Evolutionary conservation across 352 stramenopile genomes (phyloP), one percentile per base, ranked within the genome.

Genomic region (Pythium folliculosum): DNA sequence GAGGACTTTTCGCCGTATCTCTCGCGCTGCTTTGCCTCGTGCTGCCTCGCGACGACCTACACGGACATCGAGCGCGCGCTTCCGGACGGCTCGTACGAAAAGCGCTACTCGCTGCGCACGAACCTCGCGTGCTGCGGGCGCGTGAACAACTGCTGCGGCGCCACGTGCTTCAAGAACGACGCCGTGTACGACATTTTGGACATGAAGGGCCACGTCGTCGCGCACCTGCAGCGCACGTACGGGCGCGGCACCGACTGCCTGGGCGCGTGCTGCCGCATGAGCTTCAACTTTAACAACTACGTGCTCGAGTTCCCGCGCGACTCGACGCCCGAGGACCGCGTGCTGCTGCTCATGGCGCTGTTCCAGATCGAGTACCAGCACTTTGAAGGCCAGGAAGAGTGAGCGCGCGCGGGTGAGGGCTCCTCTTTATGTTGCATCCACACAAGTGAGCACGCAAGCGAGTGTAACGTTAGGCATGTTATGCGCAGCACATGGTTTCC

Each of bases 121-220:
- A 89, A 88, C 47, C n/a, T 80, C 22, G 64, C 65, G 23, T 91
- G 82, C 67, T 87, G 81, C 44, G 80, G 79, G 22, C 79, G 79
- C 22, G 75, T 84, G 23, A 86, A 90, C 76, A 91, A 89, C 57
- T 90, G 81, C 50, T 91, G 81, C 53, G 81, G 81, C n/a, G 77
- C 69, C 14, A 88, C 81, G 25, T 90, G 81, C 65, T 82, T 64
- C 67, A 75, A 80, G 56, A 84, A 88, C 57, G 82, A 91, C 58
- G 76, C 80, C 1, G 79, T 90, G 59, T 89, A 85, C 65, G 81
- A 91, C 49, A 76, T 91, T 8, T 58, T 90, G n/a, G 80, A 89
- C 63, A 70, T 58, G 21, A 77, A 90, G 30, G 80, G 78, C 45
- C 44, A 78, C 12, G 60, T 86, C 38, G 79, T 76, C 5, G 83